Evolutionary conservation across 768 basidiomycete species (phyloP), one percentile per base, ranked within the genome.

Genomic region (Aureoboletus auriporus): DNA sequence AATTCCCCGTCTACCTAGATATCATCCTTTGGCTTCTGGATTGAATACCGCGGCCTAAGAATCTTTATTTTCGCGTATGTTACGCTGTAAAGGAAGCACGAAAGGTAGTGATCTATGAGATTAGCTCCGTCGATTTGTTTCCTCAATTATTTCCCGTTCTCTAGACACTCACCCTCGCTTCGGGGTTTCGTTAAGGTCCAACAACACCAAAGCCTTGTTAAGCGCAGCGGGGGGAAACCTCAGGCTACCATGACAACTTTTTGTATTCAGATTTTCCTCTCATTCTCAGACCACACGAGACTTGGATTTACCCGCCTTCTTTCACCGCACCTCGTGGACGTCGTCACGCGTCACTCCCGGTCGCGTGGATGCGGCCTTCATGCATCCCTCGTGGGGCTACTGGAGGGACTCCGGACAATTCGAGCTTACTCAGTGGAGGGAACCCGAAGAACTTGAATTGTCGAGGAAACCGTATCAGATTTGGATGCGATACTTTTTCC

Each of bases 361-460:
- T 23, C 20, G 20, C 74, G 88, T 2, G 69, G 9, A 31, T 31
- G 3, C 9, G 9, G 8, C 30, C 20, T 9, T 31, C 30, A 31
- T 10, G 30, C 88, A 1, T 88, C 84, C 14, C 73, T 89, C 30
- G 86, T 88, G 27, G 86, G 86, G 2, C 65, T 88, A 20, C 69
- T 91, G 58, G 70, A 77, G 42, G 85, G 86, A 23, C 20, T 69
- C 71, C 0, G 64, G 71, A 29, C 68, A 79, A 41, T 87, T 87
- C 56, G 75, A 84, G 43, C 68, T 68, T 9, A 72, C 85, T 13
- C 86, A 89, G 54, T 75, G 76, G 71, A 72, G 70, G 81, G 14
- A 76, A 80, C 20, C 20, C 20, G 20, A 4, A 23, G 20, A 23
- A 23, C 20, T 23, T 23, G 54, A 83, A 86, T n/a, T 55, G 79